A percentile compares a stretch with the other conserved stretches of the same genome.
Evolutionary conservation across 306 rosid species (phyloP).

Genomic region (Vicia villosa): DNA sequence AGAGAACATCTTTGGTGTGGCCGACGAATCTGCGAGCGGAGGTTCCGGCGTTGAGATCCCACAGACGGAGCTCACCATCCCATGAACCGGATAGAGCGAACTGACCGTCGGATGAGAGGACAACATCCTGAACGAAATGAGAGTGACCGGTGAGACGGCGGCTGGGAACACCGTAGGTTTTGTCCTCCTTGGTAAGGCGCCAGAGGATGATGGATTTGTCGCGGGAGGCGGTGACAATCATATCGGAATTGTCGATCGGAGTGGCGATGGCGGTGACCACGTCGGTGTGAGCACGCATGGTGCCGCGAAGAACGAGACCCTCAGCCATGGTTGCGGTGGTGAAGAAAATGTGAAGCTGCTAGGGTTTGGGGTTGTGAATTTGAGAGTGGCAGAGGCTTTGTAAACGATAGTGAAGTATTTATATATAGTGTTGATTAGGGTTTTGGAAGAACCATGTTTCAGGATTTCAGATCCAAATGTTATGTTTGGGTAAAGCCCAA

Average conservation of each 20-base stretch:
- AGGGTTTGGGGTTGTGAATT: conserved; percentile 43
- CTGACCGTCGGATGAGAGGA: conserved; percentile 96
- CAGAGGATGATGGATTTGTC: conserved; percentile 92
- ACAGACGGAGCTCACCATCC: conserved; percentile 99
- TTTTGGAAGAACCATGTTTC: not conserved
- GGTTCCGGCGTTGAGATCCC: conserved; percentile 82
- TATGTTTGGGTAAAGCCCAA: not conserved
- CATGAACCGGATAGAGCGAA: conserved; percentile 97
- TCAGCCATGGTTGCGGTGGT: conserved; percentile 51
- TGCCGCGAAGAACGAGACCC: conserved; percentile 75
- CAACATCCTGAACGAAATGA: conserved; percentile 90
- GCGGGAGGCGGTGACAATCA: conserved; percentile 85
- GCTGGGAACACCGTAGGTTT: conserved; percentile 89
- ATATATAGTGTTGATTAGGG: not conserved
- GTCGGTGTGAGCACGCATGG: conserved; percentile 95
- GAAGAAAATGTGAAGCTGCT: not conserved
- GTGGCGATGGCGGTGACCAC: conserved; percentile 91
- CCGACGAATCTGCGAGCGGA: conserved; percentile 93
- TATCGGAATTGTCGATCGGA: conserved; percentile 87
- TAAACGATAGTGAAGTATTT: not conserved
- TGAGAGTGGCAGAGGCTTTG: conserved; percentile 17
- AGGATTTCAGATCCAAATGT: too few species aligned
- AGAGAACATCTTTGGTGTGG: conserved; percentile 91
- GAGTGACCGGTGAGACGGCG: conserved; percentile 92
- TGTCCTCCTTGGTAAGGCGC: conserved; percentile 89